Base-by-base conservation (phyloP, 2,329 filamentous ascomycete genomes). In the Neofusicoccum sp. region DNA sequence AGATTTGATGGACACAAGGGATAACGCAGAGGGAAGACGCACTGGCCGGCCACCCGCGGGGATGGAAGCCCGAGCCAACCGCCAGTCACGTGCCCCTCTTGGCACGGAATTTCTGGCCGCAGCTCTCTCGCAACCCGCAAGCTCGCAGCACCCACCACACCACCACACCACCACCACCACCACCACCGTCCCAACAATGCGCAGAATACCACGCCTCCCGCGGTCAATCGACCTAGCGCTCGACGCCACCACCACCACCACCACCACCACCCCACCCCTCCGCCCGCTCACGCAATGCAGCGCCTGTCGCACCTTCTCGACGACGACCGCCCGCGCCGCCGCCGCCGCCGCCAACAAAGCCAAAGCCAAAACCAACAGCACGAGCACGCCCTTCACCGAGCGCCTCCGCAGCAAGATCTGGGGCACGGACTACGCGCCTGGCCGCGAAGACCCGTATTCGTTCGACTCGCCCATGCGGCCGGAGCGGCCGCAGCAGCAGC, bases 361-460 rank as follows among this genome's bases (percentile, higher is more conserved):
- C 14, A 37, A 12, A 29, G 29, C 3, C 9, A n/a, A n/a, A n/a
- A n/a, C 34, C n/a, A 39, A 43, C 22, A 36, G 41, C 28, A 9
- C 11, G 34, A n/a, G 6, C 16, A 12, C 33, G 16, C 22, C 12
- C 1, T 36, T 43, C 2, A 34, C 48, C 49, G 62, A 64, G 34
- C 29, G 36, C 34, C 14, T 64, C 2, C 47, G 62, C 34, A 39
- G 6, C 9, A 64, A 56, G 56, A 48, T 64, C 29, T 64, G 62
- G 62, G 62, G 62, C 39, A 64, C 62, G 43, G 62, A 56, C 5
- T 6, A 54, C 31, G 47, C 62, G 9, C 62, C 62, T 7, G 62
- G 62, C 11, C 62, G 52, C 22, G 62, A 61, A 14, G 62, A 64
- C n/a, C 62, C 62, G 7, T 64, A 64, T 49, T 43, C 47, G 12